Conservation (phyloP, 768 basidiomycete genomes). For the Tulasnella calospora region DNA sequence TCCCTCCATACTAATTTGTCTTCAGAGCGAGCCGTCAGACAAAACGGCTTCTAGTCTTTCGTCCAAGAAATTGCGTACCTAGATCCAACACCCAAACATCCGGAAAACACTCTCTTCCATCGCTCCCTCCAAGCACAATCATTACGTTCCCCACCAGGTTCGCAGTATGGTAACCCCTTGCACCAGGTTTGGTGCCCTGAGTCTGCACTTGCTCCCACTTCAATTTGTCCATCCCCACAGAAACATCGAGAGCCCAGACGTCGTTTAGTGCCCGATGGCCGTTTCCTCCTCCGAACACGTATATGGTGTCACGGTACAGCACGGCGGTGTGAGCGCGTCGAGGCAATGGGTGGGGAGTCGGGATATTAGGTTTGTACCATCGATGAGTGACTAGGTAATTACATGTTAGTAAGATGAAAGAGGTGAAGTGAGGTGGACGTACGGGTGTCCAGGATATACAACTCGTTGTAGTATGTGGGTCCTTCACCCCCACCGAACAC, state of each 20-base stretch:
- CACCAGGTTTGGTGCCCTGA: conserved; percentile 35
- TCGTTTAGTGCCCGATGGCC: conserved; percentile 87
- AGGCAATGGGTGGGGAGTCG: conserved; percentile 47
- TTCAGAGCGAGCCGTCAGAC: conserved; percentile 16
- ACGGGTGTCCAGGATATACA: conserved; percentile 77
- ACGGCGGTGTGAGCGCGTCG: conserved; percentile 41
- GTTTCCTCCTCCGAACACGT: conserved; percentile 92
- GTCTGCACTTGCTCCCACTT: conserved; percentile 60
- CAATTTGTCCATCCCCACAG: conserved; percentile 40
- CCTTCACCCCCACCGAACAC: conserved; percentile 43
- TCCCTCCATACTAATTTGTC: conserved; percentile 37
- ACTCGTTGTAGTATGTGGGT: conserved; percentile 71
- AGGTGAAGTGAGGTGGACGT: conserved; percentile 31
- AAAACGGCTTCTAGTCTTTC: neutral
- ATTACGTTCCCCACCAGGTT: conserved; percentile 81
- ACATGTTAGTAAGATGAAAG: neutral
- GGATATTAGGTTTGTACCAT: conserved; percentile 36
- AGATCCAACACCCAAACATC: conserved; percentile 85
- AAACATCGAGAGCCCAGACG: conserved; percentile 78
- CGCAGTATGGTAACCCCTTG: conserved; percentile 82
- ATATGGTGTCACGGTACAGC: conserved; percentile 62
- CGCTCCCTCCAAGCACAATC: conserved; percentile 87
- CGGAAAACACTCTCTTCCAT: conserved; percentile 78
- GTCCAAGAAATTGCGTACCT: conserved; percentile 48
- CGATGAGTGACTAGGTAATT: conserved; percentile 32